A percentile compares a stretch with the other conserved stretches of the same genome.
Conservation (phyloP, 129 eudicot species). For the Sambucus nigra region DNA sequence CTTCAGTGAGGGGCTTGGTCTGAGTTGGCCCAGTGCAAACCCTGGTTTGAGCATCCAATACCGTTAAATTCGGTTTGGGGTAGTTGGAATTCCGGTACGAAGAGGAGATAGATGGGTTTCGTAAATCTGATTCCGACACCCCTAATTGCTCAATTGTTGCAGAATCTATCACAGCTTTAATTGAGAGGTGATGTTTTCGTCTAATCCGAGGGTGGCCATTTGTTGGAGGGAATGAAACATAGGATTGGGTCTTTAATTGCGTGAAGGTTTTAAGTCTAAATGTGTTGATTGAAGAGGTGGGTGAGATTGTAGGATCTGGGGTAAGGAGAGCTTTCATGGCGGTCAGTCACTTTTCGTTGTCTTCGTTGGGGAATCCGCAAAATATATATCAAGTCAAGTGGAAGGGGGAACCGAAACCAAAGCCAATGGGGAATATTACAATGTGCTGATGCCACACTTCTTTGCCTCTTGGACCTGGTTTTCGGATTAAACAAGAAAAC, state of each 20-base stretch:
- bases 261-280: constrained; percentile 13
- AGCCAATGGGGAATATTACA: too few species aligned
- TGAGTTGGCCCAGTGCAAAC: constrained; percentile 99
- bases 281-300: constrained; percentile 6
- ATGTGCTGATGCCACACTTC: too few species aligned
- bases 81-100: constrained; percentile 40
- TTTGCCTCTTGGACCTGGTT: too few species aligned
- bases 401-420: too few species aligned
- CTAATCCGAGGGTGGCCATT: constrained; percentile 3
- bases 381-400: too few species aligned
- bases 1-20: constrained; percentile 73
- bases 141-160: constrained; percentile 30
- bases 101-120: constrained; percentile 69
- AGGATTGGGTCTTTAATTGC: constrained; percentile 13
- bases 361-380: background rate
- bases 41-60: constrained; percentile 85
- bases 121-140: constrained; percentile 28
- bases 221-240: constrained; percentile 11
- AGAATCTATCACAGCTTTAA: constrained; percentile 46
- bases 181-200: constrained; percentile 8
- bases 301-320: constrained; percentile 23
- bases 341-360: background rate
- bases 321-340: constrained; percentile 50
- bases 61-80: constrained; percentile 69
- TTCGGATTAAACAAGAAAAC: too few species aligned